Evolutionary conservation across 331 rosid genomes (phyloP), one percentile per base, ranked within the genome.

Genomic region (Cucumis variabilis): DNA sequence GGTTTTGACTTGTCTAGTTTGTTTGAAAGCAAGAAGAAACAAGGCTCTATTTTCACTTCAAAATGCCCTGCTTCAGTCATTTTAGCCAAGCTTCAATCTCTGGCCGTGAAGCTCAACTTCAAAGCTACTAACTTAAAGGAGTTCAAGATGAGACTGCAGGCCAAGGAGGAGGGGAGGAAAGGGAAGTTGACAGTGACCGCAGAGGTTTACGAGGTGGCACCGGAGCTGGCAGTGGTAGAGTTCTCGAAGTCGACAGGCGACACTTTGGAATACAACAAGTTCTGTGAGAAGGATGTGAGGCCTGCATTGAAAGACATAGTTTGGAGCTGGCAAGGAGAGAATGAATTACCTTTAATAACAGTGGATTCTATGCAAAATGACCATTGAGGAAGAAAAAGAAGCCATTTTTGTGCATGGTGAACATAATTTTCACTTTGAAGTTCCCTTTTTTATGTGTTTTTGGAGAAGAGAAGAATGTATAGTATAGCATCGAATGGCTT

Each of bases 291-390:
- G 23, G 92, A 94, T 19, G 90, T 92, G 14, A 92, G 98, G 79
- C 96, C 98, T 17, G 94, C 98, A 0, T 90, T 94, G 17, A 90
- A 94, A 71, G 98, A 96, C 93, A 92, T 96, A 27, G 96, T 96
- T 79, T 96, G 98, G 98, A 89, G 93, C 25, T 96, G 98, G 98
- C 98, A 94, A 72, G 98, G 98, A 33, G 94, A 94, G 19, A 55
- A 10, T n/a, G 51, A 33, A 33, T 69, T 53, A 69, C 69, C 84
- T 80, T 4, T 82, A 60, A 82, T 82, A 60, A 82, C 62, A 46
- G 51, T 44, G 81, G 58, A n/a, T 41, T 77, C 65, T 44, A 13
- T 75, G 60, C 58, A 44, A 21, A 75, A 44, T 48, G 63, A 50
- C 1, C 23, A n/a, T 73, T 20, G 19, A 27, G 1, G 41, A 14